A percentile compares a stretch with the other conserved stretches of the same genome.
phyloP scores from a whole-genome alignment of 108 stramenopile genomes.

The Nannochloropsis gaditana region DNA sequence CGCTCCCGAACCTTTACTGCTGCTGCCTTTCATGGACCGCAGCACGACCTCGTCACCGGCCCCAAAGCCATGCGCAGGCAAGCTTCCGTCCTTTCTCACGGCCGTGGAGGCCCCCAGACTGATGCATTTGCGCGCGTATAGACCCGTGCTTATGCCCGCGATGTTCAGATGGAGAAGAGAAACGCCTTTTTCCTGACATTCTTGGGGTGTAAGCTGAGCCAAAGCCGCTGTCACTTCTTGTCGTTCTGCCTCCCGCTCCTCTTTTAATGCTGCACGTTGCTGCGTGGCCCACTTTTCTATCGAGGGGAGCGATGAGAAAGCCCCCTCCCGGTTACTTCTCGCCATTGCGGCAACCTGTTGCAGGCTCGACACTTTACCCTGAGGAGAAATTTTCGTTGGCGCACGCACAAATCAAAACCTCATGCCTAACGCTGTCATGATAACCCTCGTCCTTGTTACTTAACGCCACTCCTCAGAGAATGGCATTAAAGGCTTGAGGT shows the following conservation, averaged over 20 bases:
- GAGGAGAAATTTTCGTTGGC: too few relatives aligned
- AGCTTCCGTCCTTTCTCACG: conserved; percentile 20
- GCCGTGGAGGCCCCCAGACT: conserved; percentile 32
- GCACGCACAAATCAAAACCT: too few relatives aligned
- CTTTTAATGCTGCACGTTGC: conserved; percentile 33
- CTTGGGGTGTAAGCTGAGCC: conserved; percentile 37
- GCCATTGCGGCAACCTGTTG: not conserved
- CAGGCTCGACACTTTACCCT: too few relatives aligned
- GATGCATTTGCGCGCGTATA: conserved; percentile 41
- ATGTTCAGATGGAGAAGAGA: conserved; percentile 37
- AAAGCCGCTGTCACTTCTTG: conserved; percentile 40
- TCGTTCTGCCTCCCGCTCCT: conserved; percentile 42
- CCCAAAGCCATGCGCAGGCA: conserved; percentile 40
- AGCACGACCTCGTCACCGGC: conserved; percentile 42
- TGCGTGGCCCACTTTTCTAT: conserved; percentile 28
- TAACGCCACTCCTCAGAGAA: too few relatives aligned
- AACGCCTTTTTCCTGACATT: conserved; percentile 44
- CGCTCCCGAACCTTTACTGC: conserved; percentile 13
- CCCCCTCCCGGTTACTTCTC: not conserved
- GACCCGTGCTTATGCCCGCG: conserved; percentile 35
- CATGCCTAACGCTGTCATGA: too few relatives aligned
- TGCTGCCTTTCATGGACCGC: conserved; percentile 42
- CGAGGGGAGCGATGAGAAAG: not conserved
- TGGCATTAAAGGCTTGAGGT: too few relatives aligned
- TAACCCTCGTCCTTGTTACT: too few relatives aligned